Evolutionary conservation across 768 basidiomycete genomes (phyloP).

Genomic region (Macrolepiota dolichaula): DNA sequence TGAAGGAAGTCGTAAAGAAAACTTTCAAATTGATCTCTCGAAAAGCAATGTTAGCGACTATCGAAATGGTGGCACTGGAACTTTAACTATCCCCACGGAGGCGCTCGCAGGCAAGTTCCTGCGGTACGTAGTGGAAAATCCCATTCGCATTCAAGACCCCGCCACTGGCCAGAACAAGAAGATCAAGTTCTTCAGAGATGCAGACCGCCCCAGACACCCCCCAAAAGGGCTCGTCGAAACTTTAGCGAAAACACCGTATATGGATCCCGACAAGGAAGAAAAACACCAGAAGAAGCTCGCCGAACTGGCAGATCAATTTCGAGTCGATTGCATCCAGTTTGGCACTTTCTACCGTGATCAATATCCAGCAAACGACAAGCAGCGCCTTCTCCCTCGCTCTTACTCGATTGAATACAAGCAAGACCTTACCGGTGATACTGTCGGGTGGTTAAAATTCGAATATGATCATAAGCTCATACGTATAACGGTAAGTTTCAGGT

Average conservation of each 20-base stretch:
- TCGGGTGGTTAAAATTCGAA: conserved; percentile 56
- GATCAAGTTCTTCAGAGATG: conserved; percentile 29
- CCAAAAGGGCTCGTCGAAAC: conserved; percentile 23
- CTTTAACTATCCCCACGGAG: conserved; percentile 34
- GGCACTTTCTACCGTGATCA: conserved; percentile 50
- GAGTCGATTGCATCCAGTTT: conserved; percentile 64
- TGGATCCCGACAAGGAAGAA: conserved; percentile 52
- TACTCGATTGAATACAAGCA: conserved; percentile 75
- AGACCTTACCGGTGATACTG: conserved; percentile 40
- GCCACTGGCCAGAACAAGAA: conserved; percentile 21
- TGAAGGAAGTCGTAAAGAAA: conserved; percentile 37
- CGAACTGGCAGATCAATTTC: conserved; percentile 44
- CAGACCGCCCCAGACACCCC: conserved; percentile 13
- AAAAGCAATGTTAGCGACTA: conserved; percentile 42
- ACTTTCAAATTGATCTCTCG: conserved; percentile 61
- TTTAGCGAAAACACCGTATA: conserved; percentile 52
- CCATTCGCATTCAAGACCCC: conserved; percentile 36
- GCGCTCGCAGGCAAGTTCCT: conserved; percentile 45
- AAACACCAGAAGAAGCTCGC: conserved; percentile 41
- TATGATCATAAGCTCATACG: conserved; percentile 68
- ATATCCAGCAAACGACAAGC: conserved; percentile 25
- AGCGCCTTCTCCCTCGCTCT: conserved; percentile 34
- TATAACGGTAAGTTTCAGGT: conserved; percentile 45
- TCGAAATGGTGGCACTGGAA: conserved; percentile 53
- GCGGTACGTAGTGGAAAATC: conserved; percentile 34